Percentiles rank a stretch among this genome's conserved stretches.
Conservation (phyloP, 345 rosid genomes). For the Carallia brachiata region DNA sequence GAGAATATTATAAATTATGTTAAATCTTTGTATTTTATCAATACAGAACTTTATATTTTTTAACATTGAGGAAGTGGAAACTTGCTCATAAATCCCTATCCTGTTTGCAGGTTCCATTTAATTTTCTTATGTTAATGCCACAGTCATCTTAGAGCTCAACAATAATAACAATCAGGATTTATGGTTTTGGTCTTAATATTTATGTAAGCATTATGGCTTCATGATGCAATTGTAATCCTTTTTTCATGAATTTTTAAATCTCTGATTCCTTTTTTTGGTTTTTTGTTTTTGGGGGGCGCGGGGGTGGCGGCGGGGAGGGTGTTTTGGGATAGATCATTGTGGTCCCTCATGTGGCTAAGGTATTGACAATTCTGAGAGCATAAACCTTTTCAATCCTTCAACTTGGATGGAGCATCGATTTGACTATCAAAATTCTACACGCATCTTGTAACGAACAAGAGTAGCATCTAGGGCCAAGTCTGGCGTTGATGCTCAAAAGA, state of each 20-base stretch:
- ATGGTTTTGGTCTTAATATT: constrained; percentile 3
- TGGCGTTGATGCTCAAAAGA: background rate
- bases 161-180: background rate
- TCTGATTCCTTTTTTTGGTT: background rate
- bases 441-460: background rate
- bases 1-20: too few relatives aligned
- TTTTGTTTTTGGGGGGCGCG: too few relatives aligned
- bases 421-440: background rate
- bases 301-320: too few relatives aligned
- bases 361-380: background rate
- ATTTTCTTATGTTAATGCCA: constrained; percentile 9
- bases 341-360: background rate
- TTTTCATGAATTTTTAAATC: background rate
- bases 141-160: background rate
- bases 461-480: background rate
- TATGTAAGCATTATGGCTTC: background rate
- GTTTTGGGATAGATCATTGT: background rate
- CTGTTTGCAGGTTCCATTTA: constrained; percentile 3
- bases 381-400: background rate
- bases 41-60: too few relatives aligned
- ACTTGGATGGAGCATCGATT: background rate
- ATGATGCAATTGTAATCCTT: background rate
- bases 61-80: constrained; percentile 1
- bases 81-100: constrained; percentile 16
- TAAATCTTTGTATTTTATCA: too few relatives aligned